phyloP scores from a whole-genome alignment of 495 filamentous ascomycete species.

The Chaetomidium leptoderma region DNA sequence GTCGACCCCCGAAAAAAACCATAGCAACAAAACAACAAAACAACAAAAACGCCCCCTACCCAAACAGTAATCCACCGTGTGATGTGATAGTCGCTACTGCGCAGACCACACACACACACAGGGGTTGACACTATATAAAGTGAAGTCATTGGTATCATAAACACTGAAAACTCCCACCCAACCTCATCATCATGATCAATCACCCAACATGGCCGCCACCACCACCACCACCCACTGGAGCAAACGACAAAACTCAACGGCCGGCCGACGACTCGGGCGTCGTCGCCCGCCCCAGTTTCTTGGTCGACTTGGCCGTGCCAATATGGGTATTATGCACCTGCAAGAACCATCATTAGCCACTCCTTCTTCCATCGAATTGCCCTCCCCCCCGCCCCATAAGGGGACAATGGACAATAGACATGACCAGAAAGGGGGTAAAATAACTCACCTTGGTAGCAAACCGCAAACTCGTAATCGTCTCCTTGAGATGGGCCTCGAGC shows the following conservation, averaged over 20 bases:
- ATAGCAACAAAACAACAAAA: not conserved
- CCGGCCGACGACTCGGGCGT: slow-evolving; percentile 1
- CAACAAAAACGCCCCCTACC: not conserved
- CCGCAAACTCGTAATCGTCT: slow-evolving; percentile 91
- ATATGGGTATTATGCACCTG: slow-evolving; percentile 83
- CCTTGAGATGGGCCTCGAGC: slow-evolving; percentile 81
- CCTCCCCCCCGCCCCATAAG: not conserved
- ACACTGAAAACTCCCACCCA: slow-evolving; percentile 4
- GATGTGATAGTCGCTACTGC: too few relatives aligned
- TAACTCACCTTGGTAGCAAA: slow-evolving; percentile 83
- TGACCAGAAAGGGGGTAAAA: not conserved
- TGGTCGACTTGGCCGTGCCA: slow-evolving; percentile 74
- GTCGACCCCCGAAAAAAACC: not conserved
- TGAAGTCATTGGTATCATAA: slow-evolving; percentile 11
- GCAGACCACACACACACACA: slow-evolving; percentile 7
- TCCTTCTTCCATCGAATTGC: not conserved
- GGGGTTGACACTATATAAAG: not conserved
- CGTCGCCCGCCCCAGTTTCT: slow-evolving; percentile 44
- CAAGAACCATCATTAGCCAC: slow-evolving; percentile 3
- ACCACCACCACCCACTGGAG: not conserved
- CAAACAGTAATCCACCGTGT: not conserved
- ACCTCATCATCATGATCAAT: not conserved
- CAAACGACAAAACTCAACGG: not conserved
- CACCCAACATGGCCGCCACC: not conserved
- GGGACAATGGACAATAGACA: not conserved